A percentile compares a stretch with the other conserved stretches of the same genome.
These are phyloP conservation scores for Hypsizygus marmoreus DNA, from an alignment of 768 basidiomycete genomes.

Conservation along the genomic window DNA sequence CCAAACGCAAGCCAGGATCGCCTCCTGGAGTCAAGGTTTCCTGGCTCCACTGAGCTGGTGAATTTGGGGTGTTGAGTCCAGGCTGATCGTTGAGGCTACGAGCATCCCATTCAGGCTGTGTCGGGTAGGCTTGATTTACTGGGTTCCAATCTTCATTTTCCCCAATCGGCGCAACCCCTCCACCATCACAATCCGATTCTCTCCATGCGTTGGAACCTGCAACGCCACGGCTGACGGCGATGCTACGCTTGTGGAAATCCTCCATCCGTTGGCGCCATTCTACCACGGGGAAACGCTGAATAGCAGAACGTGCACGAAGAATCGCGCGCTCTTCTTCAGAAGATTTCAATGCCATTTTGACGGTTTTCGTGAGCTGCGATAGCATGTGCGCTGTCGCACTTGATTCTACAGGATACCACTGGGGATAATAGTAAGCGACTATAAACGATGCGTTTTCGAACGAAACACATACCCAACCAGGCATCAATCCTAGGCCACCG, in stretches of 20 bases:
- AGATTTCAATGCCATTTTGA: slow-evolving; percentile 92
- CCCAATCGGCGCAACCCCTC: slow-evolving; percentile 47
- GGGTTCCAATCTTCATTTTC: slow-evolving; percentile 85
- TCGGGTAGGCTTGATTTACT: slow-evolving; percentile 59
- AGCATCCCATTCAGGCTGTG: slow-evolving; percentile 77
- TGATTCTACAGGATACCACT: slow-evolving; percentile 99
- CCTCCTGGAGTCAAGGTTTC: slow-evolving; percentile 52
- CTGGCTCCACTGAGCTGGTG: slow-evolving; percentile 69
- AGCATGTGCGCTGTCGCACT: slow-evolving; percentile 92
- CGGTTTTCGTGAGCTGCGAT: slow-evolving; percentile 91
- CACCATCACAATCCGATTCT: slow-evolving; percentile 63
- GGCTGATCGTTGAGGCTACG: slow-evolving; percentile 53
- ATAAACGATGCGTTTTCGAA: background rate
- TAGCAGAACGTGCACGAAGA: slow-evolving; percentile 88
- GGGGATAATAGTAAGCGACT: slow-evolving; percentile 9
- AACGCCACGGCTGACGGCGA: slow-evolving; percentile 63
- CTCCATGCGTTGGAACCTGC: slow-evolving; percentile 82
- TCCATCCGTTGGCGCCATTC: slow-evolving; percentile 97
- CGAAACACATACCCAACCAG: slow-evolving; percentile 80
- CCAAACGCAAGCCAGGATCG: slow-evolving; percentile 33
- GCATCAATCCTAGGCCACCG: slow-evolving; percentile 95
- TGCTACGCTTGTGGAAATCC: slow-evolving; percentile 90
- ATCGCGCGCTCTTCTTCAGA: slow-evolving; percentile 89
- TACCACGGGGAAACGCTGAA: slow-evolving; percentile 96
- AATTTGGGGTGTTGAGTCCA: slow-evolving; percentile 42